phyloP scores from a whole-genome alignment of 805 yeast genomes.

The Myxozyma vanderwaltii region DNA sequence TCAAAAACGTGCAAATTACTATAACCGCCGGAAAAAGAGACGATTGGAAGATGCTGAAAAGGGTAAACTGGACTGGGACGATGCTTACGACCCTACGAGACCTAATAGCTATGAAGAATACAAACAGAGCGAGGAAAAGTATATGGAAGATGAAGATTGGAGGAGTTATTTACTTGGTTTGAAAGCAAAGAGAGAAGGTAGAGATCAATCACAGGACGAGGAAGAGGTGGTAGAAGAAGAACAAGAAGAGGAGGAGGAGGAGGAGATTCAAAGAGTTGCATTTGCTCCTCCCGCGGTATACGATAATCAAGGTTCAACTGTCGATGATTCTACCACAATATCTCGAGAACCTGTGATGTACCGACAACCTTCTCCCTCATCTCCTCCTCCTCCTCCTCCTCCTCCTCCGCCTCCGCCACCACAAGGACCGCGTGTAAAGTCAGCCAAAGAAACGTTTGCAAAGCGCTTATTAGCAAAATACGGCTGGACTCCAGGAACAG shows the following conservation, averaged over 20 bases:
- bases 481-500: constrained; percentile 35
- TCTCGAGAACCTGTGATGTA: constrained; percentile 12
- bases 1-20: neutral
- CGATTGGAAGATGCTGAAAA: constrained; percentile 10
- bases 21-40: constrained; percentile 7
- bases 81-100: constrained; percentile 25
- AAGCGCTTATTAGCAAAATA: constrained; percentile 27
- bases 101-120: constrained; percentile 33
- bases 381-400: neutral
- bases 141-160: constrained; percentile 35
- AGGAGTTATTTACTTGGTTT: constrained; percentile 25
- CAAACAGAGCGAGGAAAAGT: constrained; percentile 32
- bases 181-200: constrained; percentile 1
- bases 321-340: neutral
- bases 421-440: neutral
- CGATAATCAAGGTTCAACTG: neutral
- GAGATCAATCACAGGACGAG: neutral
- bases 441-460: constrained; percentile 30
- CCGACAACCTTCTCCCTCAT: neutral
- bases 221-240: constrained; percentile 1
- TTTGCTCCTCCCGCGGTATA: neutral
- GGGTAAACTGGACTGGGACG: constrained; percentile 32
- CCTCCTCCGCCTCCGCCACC: neutral
- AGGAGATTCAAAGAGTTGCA: neutral
- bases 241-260: neutral